Percentiles rank a stretch among this genome's conserved stretches.
Evolutionary conservation across 768 basidiomycete species (phyloP).

Genomic region (Tulasnella sp.): DNA sequence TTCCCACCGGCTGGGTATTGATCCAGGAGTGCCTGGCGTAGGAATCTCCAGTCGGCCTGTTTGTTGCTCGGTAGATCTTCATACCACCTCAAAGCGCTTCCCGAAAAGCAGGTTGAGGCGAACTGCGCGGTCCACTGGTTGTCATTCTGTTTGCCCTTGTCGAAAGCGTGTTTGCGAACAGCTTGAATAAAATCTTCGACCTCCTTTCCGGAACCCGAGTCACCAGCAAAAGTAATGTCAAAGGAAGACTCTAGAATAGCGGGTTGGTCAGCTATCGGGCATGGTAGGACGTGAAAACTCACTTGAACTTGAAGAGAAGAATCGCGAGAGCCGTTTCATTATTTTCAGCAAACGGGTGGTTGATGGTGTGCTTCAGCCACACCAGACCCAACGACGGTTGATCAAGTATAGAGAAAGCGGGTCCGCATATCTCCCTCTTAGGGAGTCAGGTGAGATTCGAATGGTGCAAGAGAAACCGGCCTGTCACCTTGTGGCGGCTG

Average conservation of each 20-base stretch:
- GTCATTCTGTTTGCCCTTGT: constrained; percentile 4
- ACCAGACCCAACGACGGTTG: not conserved
- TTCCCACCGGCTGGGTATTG: not conserved
- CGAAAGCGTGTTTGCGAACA: not conserved
- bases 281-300: not conserved
- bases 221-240: not conserved
- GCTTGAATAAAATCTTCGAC: not conserved
- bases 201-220: constrained; percentile 9
- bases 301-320: not conserved
- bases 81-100: not conserved
- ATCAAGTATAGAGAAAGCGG: not conserved
- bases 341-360: not conserved
- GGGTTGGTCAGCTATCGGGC: not conserved
- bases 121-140: not conserved
- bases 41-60: not conserved
- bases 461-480: not conserved
- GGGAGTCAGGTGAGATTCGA: not conserved
- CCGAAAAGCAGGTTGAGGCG: not conserved
- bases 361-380: not conserved
- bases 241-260: not conserved
- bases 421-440: not conserved
- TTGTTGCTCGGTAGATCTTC: not conserved
- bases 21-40: not conserved
- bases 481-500: not conserved
- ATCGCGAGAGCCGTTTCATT: not conserved